A percentile compares a stretch with the other conserved stretches of the same genome.
Evolutionary conservation across 2,329 filamentous ascomycete genomes (phyloP).

Genomic region (Lasiodiplodia theobromae): DNA sequence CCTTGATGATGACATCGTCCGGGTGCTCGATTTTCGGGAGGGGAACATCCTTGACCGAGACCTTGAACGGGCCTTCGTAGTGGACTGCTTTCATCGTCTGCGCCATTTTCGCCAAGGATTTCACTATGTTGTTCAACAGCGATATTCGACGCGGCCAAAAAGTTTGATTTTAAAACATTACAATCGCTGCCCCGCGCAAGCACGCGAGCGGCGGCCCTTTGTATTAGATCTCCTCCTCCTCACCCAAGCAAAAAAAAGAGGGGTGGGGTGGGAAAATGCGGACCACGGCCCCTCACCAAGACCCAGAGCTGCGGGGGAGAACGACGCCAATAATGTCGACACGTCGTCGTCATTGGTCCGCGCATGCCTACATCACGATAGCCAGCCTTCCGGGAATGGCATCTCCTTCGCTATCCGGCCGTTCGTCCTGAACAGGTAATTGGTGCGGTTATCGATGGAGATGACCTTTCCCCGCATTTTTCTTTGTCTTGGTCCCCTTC

Average conservation of each 20-base stretch:
- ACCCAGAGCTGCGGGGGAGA: background rate
- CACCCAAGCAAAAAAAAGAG: background rate
- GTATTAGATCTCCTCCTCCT: background rate
- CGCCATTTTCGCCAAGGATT: conserved; percentile 29
- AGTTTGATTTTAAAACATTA: background rate
- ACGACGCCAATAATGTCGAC: background rate
- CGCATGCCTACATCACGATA: background rate
- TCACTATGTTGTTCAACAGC: background rate
- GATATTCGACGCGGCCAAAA: background rate
- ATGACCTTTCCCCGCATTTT: background rate
- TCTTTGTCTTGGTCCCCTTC: too few species aligned
- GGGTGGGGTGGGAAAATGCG: background rate
- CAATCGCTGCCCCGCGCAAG: background rate
- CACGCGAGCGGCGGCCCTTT: background rate
- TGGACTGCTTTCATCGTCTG: conserved; percentile 68
- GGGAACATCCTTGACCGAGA: conserved; percentile 67
- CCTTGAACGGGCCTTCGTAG: conserved; percentile 68
- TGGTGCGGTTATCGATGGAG: background rate
- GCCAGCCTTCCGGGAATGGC: background rate
- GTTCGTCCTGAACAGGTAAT: background rate
- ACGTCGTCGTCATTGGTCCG: background rate
- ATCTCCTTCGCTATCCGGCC: background rate
- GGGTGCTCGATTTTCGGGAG: conserved; percentile 67
- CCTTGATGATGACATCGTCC: conserved; percentile 70
- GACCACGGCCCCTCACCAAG: background rate